Evolutionary conservation across 345 rosid species (phyloP).

Genomic region (Camelina hispida): DNA sequence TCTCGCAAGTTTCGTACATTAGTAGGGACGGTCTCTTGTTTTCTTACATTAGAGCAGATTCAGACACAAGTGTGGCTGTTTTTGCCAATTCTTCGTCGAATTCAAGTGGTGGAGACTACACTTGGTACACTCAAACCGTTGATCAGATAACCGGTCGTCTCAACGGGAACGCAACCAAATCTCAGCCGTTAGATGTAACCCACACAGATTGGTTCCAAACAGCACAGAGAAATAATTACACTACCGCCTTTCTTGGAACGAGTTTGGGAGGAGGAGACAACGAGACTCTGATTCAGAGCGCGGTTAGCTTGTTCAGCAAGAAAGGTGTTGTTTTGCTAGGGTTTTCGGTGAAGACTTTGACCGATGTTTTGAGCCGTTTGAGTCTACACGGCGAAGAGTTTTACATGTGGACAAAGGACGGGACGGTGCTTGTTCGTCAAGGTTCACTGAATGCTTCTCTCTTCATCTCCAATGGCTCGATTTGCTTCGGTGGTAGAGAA

Average conservation of each 20-base stretch:
- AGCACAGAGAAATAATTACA: background rate
- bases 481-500: slow-evolving; percentile 31
- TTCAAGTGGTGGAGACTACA: slow-evolving; percentile 30
- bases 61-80: slow-evolving; percentile 30
- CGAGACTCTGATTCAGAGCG: slow-evolving; percentile 17
- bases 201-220: slow-evolving; percentile 31
- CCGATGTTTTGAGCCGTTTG: slow-evolving; percentile 11
- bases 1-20: slow-evolving; percentile 39
- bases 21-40: slow-evolving; percentile 31
- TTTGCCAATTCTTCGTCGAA: slow-evolving; percentile 30
- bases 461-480: slow-evolving; percentile 31
- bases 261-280: slow-evolving; percentile 32
- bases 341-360: slow-evolving; percentile 27
- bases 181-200: slow-evolving; percentile 21
- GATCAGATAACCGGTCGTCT: slow-evolving; percentile 37
- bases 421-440: slow-evolving; percentile 8
- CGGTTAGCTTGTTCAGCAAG: slow-evolving; percentile 31
- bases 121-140: slow-evolving; percentile 43
- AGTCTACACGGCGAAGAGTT: slow-evolving; percentile 34
- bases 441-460: slow-evolving; percentile 29
- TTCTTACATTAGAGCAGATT: slow-evolving; percentile 6
- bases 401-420: slow-evolving; percentile 36
- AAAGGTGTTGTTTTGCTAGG: slow-evolving; percentile 41
- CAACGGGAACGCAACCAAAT: slow-evolving; percentile 11
- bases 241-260: slow-evolving; percentile 18